These are phyloP conservation scores for Aspergillus sp. DNA, from an alignment of 2,329 filamentous ascomycete genomes.

Conservation along the genomic window DNA sequence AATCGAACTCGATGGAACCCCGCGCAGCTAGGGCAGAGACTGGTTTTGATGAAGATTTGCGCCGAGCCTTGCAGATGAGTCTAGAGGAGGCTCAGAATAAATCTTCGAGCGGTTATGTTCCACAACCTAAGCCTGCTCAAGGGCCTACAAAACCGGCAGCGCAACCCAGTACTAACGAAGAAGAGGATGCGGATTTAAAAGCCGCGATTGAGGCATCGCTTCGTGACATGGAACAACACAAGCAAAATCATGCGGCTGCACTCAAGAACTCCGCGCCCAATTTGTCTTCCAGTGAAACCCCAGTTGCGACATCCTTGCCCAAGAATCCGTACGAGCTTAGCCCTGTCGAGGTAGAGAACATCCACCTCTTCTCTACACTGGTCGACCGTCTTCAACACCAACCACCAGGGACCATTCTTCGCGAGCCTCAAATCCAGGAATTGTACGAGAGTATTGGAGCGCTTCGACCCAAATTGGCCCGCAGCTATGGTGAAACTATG, in stretches of 20 bases:
- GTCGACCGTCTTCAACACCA: constrained; percentile 95
- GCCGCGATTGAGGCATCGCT: constrained; percentile 94
- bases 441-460: constrained; percentile 97
- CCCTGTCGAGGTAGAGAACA: constrained; percentile 93
- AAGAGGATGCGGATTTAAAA: constrained; percentile 91
- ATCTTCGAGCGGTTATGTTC: constrained; percentile 70
- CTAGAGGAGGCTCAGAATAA: constrained; percentile 86
- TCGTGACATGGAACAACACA: constrained; percentile 97
- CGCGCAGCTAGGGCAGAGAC: constrained; percentile 86
- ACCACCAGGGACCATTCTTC: constrained; percentile 90
- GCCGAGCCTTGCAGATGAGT: constrained; percentile 93
- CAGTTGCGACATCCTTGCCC: constrained; percentile 61
- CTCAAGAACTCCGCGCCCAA: constrained; percentile 75
- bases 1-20: constrained; percentile 84
- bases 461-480: constrained; percentile 86
- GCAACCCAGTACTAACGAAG: constrained; percentile 60
- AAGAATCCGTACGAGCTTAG: constrained; percentile 96
- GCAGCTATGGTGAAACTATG: constrained; percentile 98
- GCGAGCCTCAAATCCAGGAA: constrained; percentile 97
- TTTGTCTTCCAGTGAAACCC: constrained; percentile 52
- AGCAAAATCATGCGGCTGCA: constrained; percentile 82
- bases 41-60: constrained; percentile 92
- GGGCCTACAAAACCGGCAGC: constrained; percentile 51
- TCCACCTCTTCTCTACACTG: constrained; percentile 91
- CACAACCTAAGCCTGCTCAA: constrained; percentile 58